These are phyloP conservation scores for Pythium rhizo-oryzae DNA, from an alignment of 352 stramenopile species.

Conservation along the genomic window DNA sequence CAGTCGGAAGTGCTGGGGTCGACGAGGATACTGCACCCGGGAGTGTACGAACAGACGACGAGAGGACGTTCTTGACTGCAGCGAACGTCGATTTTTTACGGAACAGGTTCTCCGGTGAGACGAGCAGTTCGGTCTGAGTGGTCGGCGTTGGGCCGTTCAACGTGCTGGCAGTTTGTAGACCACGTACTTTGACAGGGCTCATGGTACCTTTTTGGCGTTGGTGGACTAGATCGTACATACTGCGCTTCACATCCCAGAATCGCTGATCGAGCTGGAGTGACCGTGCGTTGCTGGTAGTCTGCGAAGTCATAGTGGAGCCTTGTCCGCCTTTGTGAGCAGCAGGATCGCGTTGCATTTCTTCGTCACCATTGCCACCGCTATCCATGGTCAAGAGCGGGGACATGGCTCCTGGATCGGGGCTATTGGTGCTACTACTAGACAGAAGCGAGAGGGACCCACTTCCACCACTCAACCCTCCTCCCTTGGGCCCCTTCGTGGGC, in stretches of 20 bases:
- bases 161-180: constrained; percentile 53
- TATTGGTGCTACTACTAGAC: not conserved
- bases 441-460: not conserved
- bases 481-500: not conserved
- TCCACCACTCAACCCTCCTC: not conserved
- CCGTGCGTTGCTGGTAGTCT: not conserved
- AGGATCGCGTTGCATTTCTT: constrained; percentile 15
- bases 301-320: not conserved
- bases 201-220: constrained; percentile 42
- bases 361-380: constrained; percentile 6
- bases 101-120: constrained; percentile 66
- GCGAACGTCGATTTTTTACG: constrained; percentile 67
- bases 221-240: constrained; percentile 50
- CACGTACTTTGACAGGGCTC: constrained; percentile 47
- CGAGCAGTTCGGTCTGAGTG: constrained; percentile 54
- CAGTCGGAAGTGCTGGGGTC: constrained; percentile 35
- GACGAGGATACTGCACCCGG: constrained; percentile 41
- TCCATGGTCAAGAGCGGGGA: constrained; percentile 3
- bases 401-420: constrained; percentile 4
- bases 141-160: constrained; percentile 19
- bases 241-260: constrained; percentile 77
- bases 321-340: not conserved
- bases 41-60: constrained; percentile 54
- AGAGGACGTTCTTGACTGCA: constrained; percentile 60
- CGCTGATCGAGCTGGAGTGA: constrained; percentile 49